A percentile compares a stretch with the other conserved stretches of the same genome.
Conservation (phyloP, 2,329 filamentous ascomycete species). For the Triangularia setosa region DNA sequence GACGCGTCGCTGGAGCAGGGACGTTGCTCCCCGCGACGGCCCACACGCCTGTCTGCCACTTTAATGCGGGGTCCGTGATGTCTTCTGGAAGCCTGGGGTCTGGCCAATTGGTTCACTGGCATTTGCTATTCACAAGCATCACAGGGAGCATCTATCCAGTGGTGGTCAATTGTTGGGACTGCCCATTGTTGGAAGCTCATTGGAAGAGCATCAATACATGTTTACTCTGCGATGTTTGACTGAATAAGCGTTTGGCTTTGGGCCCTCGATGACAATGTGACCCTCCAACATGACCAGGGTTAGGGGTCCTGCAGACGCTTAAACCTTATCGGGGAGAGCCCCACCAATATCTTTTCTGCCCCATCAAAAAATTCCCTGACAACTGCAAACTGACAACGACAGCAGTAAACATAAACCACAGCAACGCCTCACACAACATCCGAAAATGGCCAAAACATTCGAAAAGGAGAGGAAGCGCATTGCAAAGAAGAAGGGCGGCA, state of each 20-base stretch:
- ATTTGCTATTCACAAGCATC: neutral
- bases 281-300: neutral
- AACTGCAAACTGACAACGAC: neutral
- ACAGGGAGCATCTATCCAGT: neutral
- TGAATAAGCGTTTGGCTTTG: neutral
- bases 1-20: neutral
- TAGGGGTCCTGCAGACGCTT: slow-evolving; percentile 17
- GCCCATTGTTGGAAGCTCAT: neutral
- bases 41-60: neutral
- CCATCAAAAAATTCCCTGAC: slow-evolving; percentile 12
- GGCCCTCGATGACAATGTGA: neutral
- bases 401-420: slow-evolving; percentile 11
- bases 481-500: slow-evolving; percentile 75
- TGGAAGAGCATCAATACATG: neutral
- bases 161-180: neutral
- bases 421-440: neutral
- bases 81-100: neutral
- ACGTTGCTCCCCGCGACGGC: neutral
- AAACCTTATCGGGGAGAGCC: slow-evolving; percentile 20
- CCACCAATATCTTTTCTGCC: slow-evolving; percentile 17
- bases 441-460: slow-evolving; percentile 70
- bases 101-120: neutral
- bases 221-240: neutral
- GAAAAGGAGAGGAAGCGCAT: slow-evolving; percentile 87
- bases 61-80: neutral